Percentiles rank a stretch among this genome's conserved stretches.
phyloP scores from a whole-genome alignment of 2,329 filamentous ascomycete species.

The Colletotrichum falcatum region DNA sequence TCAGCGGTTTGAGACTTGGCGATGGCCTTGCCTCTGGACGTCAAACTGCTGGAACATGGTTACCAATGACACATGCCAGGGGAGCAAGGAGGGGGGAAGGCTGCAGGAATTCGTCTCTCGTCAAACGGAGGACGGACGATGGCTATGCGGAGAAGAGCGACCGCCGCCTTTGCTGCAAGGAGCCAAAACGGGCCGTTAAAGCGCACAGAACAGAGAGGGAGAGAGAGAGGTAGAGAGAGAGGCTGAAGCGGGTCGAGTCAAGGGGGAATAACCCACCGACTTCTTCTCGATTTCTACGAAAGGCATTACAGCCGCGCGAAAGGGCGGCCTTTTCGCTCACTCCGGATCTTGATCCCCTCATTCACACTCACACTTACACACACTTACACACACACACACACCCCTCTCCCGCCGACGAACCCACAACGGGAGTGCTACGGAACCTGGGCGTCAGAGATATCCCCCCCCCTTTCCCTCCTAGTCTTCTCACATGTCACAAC shows the following conservation, averaged over 20 bases:
- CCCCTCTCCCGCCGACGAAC: background rate
- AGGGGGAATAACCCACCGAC: background rate
- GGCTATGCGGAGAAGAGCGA: background rate
- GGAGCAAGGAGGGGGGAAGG: background rate
- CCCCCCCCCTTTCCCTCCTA: no score
- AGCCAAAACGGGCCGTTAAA: constrained; percentile 14
- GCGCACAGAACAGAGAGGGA: background rate
- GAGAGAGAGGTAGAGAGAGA: background rate
- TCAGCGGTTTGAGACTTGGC: background rate
- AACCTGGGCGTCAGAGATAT: constrained; percentile 23
- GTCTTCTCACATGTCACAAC: constrained; percentile 18
- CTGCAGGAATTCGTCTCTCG: background rate
- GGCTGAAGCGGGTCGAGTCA: constrained; percentile 5
- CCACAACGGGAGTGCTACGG: constrained; percentile 10
- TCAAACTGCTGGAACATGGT: constrained; percentile 27
- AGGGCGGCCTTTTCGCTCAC: constrained; percentile 6
- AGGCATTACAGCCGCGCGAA: constrained; percentile 10
- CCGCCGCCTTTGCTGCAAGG: background rate
- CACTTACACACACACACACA: background rate
- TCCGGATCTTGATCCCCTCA: background rate
- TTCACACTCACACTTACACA: no score
- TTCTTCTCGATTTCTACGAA: background rate
- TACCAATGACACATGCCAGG: constrained; percentile 18
- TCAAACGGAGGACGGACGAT: background rate
- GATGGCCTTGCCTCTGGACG: background rate